phyloP scores from a whole-genome alignment of 148 eudicot species.

The Rhododendron ferrugineum region DNA sequence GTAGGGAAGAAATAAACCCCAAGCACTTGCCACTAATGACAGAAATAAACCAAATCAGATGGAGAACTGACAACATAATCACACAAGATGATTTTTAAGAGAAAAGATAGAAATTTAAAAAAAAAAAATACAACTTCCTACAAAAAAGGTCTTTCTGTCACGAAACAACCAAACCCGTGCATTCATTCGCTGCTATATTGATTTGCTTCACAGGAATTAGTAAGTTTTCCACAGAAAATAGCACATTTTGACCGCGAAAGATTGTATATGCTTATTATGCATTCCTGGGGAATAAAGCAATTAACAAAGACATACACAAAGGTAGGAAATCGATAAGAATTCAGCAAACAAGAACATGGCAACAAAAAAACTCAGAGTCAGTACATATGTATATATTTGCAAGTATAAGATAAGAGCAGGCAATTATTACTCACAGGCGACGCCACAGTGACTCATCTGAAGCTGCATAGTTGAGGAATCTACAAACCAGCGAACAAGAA shows the following conservation, averaged over 20 bases:
- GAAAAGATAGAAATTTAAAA: neutral
- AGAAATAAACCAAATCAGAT: neutral
- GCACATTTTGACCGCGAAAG: neutral
- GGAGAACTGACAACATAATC: neutral
- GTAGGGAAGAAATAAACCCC: neutral
- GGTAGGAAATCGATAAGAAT: neutral
- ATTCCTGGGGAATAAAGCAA: neutral
- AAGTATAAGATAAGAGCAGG: neutral
- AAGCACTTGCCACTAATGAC: neutral
- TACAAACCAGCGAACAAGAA: slow-evolving; percentile 81
- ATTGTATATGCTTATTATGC: neutral
- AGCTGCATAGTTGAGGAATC: slow-evolving; percentile 61
- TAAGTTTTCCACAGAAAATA: neutral
- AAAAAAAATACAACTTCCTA: neutral
- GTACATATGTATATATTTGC: neutral
- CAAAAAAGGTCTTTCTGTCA: neutral
- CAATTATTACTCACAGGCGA: slow-evolving; percentile 67
- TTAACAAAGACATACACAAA: neutral
- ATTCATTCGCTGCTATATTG: neutral
- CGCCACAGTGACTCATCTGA: slow-evolving; percentile 94
- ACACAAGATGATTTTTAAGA: neutral
- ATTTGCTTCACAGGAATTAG: neutral
- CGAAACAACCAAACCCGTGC: neutral
- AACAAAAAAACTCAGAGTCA: neutral
- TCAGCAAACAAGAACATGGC: neutral